Evolutionary conservation across 768 basidiomycete species (phyloP).

Genomic region (Tubosaeta sp.): DNA sequence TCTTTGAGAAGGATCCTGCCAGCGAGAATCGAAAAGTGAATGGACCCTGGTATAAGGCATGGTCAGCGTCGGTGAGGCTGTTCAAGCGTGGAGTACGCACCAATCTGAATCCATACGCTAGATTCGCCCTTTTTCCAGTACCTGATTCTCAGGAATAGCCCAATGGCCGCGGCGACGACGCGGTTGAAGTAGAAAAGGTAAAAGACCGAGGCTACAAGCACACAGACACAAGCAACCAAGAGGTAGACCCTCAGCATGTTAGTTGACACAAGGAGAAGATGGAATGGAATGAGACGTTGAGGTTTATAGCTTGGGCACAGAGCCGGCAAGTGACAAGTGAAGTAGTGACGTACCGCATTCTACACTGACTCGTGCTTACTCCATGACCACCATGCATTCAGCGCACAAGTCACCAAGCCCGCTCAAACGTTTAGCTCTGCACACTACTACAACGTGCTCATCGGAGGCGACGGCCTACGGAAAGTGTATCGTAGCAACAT

Average conservation of each 20-base stretch:
- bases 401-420: constrained; percentile 37
- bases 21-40: constrained; percentile 84
- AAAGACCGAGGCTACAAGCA: constrained; percentile 51
- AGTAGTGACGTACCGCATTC: background rate
- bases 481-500: constrained; percentile 78
- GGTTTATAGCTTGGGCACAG: background rate
- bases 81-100: constrained; percentile 35
- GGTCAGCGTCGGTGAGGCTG: background rate
- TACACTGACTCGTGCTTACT: background rate
- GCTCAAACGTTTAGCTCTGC: constrained; percentile 61
- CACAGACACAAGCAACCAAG: constrained; percentile 59
- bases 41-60: constrained; percentile 54
- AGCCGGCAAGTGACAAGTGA: background rate
- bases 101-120: constrained; percentile 84
- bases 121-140: constrained; percentile 76
- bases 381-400: constrained; percentile 15
- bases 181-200: constrained; percentile 94
- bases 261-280: background rate
- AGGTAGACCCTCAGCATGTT: constrained; percentile 57
- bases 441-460: constrained; percentile 69
- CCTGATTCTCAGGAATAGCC: constrained; percentile 59
- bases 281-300: background rate
- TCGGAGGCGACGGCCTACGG: constrained; percentile 77
- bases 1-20: constrained; percentile 89
- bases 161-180: constrained; percentile 65